Conservation (phyloP, 495 filamentous ascomycete species). For the Parachaetomium inaequale region DNA sequence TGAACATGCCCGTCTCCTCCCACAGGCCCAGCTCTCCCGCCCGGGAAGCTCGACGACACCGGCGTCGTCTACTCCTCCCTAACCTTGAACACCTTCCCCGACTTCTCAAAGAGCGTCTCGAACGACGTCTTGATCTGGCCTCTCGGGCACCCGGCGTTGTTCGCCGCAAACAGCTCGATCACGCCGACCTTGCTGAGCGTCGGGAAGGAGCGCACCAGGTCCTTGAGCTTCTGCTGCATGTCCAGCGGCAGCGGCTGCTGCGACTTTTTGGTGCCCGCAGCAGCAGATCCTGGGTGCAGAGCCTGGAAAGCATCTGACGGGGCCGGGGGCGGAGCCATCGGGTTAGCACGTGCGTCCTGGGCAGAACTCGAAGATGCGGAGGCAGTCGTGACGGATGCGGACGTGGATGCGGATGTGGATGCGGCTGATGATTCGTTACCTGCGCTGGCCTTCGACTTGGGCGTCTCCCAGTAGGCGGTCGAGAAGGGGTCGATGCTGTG, state of each 20-base stretch:
- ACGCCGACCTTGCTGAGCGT: constrained; percentile 31
- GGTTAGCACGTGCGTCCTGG: constrained; percentile 2
- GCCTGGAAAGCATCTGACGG: constrained; percentile 30
- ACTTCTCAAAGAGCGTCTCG: constrained; percentile 24
- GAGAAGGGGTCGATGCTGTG: constrained; percentile 80
- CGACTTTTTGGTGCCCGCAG: constrained; percentile 22
- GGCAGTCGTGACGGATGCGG: background rate
- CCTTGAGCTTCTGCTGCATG: constrained; percentile 27
- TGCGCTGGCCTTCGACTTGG: constrained; percentile 27
- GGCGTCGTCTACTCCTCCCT: constrained; percentile 17
- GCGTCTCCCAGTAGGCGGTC: constrained; percentile 68
- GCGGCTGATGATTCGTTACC: constrained; percentile 19
- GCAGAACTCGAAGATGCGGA: background rate
- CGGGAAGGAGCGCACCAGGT: constrained; percentile 23
- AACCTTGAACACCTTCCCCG: constrained; percentile 25
- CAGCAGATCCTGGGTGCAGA: constrained; percentile 3
- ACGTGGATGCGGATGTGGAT: constrained; percentile 2
- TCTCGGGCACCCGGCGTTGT: constrained; percentile 17
- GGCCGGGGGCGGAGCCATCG: constrained; percentile 14
- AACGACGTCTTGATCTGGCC: constrained; percentile 31
- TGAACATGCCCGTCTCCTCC: background rate
- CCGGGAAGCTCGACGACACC: background rate
- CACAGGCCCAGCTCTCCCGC: background rate
- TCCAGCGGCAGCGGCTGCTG: constrained; percentile 20
- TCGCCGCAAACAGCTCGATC: constrained; percentile 28